A percentile compares a stretch with the other conserved stretches of the same genome.
Conservation (phyloP, 805 yeast species). For the Saccharomycopsis oosterbeekiorum region DNA sequence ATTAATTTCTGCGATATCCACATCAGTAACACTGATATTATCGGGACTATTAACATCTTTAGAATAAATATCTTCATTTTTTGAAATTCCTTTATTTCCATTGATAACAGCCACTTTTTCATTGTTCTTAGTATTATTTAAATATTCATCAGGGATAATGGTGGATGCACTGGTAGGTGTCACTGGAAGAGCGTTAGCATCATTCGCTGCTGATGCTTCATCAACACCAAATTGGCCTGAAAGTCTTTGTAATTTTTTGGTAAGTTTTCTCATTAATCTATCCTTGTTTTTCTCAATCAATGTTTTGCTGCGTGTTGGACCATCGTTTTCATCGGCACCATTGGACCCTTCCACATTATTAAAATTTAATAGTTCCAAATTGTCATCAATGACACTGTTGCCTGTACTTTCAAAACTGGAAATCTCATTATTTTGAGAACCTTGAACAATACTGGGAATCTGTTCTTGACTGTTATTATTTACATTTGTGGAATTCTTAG, state of each 20-base stretch:
- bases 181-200: slow-evolving; percentile 8
- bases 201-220: neutral
- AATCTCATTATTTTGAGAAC: neutral
- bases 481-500: neutral
- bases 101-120: neutral
- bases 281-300: slow-evolving; percentile 12
- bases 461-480: neutral
- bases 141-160: neutral
- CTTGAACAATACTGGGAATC: neutral
- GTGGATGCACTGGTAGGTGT: neutral
- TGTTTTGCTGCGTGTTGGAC: neutral
- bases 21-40: slow-evolving; percentile 13
- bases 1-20: neutral
- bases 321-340: neutral
- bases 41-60: neutral
- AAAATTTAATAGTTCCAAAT: neutral
- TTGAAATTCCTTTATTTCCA: neutral
- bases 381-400: neutral
- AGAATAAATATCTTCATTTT: neutral
- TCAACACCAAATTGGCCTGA: slow-evolving; percentile 17
- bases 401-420: neutral
- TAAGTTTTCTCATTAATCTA: slow-evolving; percentile 16
- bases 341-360: neutral
- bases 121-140: neutral
- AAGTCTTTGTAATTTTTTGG: slow-evolving; percentile 16